A percentile compares a stretch with the other conserved stretches of the same genome.
Conservation (phyloP, 192 early-diverging fungal species). For the Entomortierella beljakovae region DNA sequence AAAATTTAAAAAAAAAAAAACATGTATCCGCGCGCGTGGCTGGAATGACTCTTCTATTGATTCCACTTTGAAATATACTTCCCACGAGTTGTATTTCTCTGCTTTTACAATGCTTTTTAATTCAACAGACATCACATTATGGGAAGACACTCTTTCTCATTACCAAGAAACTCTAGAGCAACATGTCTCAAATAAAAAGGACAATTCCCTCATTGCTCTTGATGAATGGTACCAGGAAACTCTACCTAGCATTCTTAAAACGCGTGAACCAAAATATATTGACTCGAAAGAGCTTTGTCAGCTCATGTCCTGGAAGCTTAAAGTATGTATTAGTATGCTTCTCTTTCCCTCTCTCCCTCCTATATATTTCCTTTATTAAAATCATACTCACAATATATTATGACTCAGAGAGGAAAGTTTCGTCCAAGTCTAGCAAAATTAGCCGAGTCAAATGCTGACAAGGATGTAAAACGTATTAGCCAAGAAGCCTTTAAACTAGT, state of each 20-base stretch:
- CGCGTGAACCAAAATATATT: constrained; percentile 16
- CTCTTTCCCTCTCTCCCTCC: background rate
- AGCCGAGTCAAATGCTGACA: constrained; percentile 28
- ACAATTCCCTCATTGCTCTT: constrained; percentile 24
- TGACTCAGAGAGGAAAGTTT: constrained; percentile 38
- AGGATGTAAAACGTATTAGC: constrained; percentile 15
- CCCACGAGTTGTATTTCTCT: background rate
- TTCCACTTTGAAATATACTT: background rate
- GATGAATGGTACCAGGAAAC: constrained; percentile 43
- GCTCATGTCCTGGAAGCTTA: constrained; percentile 51
- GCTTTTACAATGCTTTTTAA: constrained; percentile 22
- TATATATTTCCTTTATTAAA: background rate
- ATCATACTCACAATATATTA: background rate
- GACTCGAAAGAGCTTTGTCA: constrained; percentile 29
- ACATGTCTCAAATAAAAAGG: constrained; percentile 40
- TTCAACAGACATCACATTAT: constrained; percentile 12
- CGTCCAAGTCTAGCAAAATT: constrained; percentile 34
- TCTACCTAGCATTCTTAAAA: constrained; percentile 10
- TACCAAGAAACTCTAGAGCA: constrained; percentile 31
- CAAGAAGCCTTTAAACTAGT: constrained; percentile 28
- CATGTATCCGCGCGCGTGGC: background rate
- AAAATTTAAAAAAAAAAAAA: background rate
- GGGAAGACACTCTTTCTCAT: constrained; percentile 24
- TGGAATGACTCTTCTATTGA: background rate
- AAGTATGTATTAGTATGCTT: constrained; percentile 10